Conservation (phyloP, 805 yeast species). For the Yamadazyma tumulicola region DNA sequence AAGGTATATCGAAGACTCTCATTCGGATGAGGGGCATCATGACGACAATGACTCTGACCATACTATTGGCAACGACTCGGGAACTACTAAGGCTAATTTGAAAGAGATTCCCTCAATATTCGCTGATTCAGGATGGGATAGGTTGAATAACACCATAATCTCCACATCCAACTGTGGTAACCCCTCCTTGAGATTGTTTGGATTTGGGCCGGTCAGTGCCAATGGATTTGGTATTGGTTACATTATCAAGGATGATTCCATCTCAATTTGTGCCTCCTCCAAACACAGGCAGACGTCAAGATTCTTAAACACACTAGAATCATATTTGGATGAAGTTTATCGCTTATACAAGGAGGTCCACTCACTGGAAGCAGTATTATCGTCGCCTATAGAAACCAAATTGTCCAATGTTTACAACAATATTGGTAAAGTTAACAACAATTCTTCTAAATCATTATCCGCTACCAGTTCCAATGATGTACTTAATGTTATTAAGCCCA, state of each 20-base stretch:
- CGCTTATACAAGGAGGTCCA: conserved; percentile 25
- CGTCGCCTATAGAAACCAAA: conserved; percentile 23
- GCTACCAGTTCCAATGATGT: conserved; percentile 3
- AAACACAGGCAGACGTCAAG: conserved; percentile 60
- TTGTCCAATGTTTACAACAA: conserved; percentile 28
- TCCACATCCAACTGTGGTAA: conserved; percentile 65
- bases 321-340: conserved; percentile 47
- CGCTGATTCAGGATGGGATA: conserved; percentile 86
- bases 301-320: conserved; percentile 50
- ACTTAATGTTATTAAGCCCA: conserved; percentile 2
- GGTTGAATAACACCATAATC: conserved; percentile 71
- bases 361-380: conserved; percentile 14
- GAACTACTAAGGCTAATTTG: conserved; percentile 23
- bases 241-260: conserved; percentile 49
- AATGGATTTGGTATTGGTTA: conserved; percentile 59
- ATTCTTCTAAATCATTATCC: neutral
- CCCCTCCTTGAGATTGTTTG: conserved; percentile 55
- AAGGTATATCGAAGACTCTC: conserved; percentile 41
- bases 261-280: conserved; percentile 52
- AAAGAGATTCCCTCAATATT: conserved; percentile 64
- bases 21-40: conserved; percentile 13
- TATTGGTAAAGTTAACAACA: no score
- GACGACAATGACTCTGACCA: conserved; percentile 20
- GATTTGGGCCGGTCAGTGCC: conserved; percentile 58
- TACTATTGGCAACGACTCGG: conserved; percentile 22